These are phyloP conservation scores for Anthracocystis walkeri DNA, from an alignment of 1,284 basidiomycete genomes.

Conservation along the genomic window DNA sequence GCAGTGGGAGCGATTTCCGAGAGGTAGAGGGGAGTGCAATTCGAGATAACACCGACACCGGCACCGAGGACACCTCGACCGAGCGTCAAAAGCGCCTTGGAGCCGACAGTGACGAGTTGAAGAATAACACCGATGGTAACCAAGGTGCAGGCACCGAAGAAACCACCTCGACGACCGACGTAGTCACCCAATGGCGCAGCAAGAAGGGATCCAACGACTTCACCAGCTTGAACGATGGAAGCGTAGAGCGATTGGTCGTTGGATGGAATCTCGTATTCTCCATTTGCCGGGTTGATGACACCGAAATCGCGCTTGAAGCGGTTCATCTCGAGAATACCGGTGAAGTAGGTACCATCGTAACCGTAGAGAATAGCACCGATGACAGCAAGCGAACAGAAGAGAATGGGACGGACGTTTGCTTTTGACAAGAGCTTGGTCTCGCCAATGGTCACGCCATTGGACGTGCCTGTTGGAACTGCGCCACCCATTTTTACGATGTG, in stretches of 20 bases:
- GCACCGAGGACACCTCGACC: slow-evolving; percentile 71
- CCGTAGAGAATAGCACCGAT: slow-evolving; percentile 70
- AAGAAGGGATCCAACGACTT: slow-evolving; percentile 70
- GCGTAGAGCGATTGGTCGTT: slow-evolving; percentile 64
- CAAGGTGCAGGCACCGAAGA: slow-evolving; percentile 66
- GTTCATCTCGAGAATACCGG: slow-evolving; percentile 69
- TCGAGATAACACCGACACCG: slow-evolving; percentile 71
- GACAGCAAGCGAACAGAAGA: slow-evolving; percentile 67
- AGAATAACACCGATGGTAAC: slow-evolving; percentile 70
- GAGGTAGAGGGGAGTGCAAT: slow-evolving; percentile 70
- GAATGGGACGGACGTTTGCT: slow-evolving; percentile 64
- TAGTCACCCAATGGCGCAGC: slow-evolving; percentile 71
- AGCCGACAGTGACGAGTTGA: slow-evolving; percentile 70
- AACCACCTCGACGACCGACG: slow-evolving; percentile 70
- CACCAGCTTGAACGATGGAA: slow-evolving; percentile 72
- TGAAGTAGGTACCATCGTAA: slow-evolving; percentile 65
- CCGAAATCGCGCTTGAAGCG: slow-evolving; percentile 64
- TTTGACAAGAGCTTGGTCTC: slow-evolving; percentile 61
- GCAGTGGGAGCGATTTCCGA: slow-evolving; percentile 71
- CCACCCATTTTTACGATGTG: slow-evolving; percentile 28
- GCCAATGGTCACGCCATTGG: slow-evolving; percentile 45
- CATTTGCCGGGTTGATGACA: slow-evolving; percentile 41
- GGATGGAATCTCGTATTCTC: slow-evolving; percentile 56
- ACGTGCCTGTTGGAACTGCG: slow-evolving; percentile 24
- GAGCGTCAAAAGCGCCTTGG: slow-evolving; percentile 69